These are phyloP conservation scores for Aureobasidium sp. DNA, from an alignment of 2,329 filamentous ascomycete genomes.

Conservation along the genomic window DNA sequence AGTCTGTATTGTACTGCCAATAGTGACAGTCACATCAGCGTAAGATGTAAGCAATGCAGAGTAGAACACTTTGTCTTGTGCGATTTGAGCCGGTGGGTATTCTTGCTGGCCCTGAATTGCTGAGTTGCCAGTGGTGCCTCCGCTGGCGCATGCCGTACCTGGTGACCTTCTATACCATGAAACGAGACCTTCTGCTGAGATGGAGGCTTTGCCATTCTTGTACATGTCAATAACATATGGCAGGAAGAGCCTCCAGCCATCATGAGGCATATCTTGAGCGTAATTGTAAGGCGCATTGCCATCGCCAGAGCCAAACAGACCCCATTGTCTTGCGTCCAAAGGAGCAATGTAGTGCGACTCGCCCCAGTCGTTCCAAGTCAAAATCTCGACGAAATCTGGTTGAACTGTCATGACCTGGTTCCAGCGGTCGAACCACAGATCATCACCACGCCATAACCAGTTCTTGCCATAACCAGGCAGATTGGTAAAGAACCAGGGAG, in stretches of 20 bases:
- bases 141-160: constrained; percentile 30
- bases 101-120: constrained; percentile 23
- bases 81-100: constrained; percentile 27
- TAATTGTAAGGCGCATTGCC: constrained; percentile 42
- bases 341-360: constrained; percentile 51
- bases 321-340: background rate
- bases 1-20: constrained; percentile 28
- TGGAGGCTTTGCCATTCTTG: constrained; percentile 34
- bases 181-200: constrained; percentile 29
- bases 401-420: constrained; percentile 43
- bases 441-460: constrained; percentile 57
- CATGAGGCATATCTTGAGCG: constrained; percentile 43
- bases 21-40: constrained; percentile 28
- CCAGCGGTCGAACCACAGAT: constrained; percentile 56
- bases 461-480: constrained; percentile 52
- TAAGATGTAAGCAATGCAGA: constrained; percentile 30
- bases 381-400: constrained; percentile 48
- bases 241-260: constrained; percentile 43
- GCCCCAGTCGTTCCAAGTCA: constrained; percentile 56
- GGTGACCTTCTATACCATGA: constrained; percentile 42
- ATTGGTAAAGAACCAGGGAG: constrained; percentile 51
- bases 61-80: constrained; percentile 41
- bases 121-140: constrained; percentile 34
- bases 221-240: constrained; percentile 47
- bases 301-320: background rate